Evolutionary conservation across 441 rosid genomes (phyloP).

Genomic region (Viola pubescens): DNA sequence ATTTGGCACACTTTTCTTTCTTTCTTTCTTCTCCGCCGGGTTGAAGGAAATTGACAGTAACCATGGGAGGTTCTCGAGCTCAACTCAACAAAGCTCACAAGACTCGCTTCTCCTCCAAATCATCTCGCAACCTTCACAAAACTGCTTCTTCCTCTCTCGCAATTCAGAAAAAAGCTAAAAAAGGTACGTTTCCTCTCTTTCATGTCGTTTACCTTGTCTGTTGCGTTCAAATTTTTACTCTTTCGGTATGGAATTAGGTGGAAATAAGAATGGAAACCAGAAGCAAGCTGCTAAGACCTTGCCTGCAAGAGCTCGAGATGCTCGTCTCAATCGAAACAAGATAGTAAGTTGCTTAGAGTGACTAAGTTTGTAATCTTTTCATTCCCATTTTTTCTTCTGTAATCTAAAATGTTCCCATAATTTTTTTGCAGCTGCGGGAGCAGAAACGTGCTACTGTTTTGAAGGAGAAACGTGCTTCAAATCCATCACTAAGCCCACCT

Average conservation of each 20-base stretch:
- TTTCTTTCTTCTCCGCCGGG: no score
- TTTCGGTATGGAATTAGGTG: neutral
- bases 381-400: neutral
- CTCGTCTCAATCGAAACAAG: constrained; percentile 69
- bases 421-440: constrained; percentile 52
- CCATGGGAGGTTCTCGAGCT: constrained; percentile 76
- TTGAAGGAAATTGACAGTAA: constrained; percentile 1
- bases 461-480: constrained; percentile 70
- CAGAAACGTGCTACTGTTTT: constrained; percentile 70
- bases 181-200: neutral
- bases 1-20: no score
- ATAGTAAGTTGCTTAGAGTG: constrained; percentile 38
- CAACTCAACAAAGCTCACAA: constrained; percentile 88
- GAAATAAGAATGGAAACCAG: no score
- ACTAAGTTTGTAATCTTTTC: neutral
- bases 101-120: constrained; percentile 67
- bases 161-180: neutral
- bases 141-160: constrained; percentile 29
- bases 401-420: neutral
- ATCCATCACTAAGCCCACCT: constrained; percentile 57
- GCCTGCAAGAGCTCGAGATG: constrained; percentile 49
- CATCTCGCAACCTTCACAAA: constrained; percentile 75
- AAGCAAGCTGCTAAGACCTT: no score
- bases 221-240: neutral
- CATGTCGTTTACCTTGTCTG: neutral